Conservation (phyloP, 1,139 yeast genomes). For the Suhomyces bokatorum region DNA sequence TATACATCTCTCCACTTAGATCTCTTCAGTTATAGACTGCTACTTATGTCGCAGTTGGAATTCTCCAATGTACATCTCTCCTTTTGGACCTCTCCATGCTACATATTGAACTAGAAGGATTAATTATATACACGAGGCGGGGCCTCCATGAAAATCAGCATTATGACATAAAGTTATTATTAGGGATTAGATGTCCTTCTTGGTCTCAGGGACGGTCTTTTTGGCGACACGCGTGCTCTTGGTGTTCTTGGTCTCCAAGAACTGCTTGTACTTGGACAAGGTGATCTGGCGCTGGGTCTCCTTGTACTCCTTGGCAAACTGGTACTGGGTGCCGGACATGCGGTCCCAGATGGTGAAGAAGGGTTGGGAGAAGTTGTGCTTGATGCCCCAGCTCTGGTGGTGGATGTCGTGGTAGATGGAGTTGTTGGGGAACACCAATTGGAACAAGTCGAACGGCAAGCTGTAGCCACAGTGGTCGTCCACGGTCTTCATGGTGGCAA, state of each 20-base stretch:
- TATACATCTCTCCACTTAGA: too few species aligned
- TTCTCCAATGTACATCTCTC: too few species aligned
- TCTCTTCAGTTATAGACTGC: too few species aligned
- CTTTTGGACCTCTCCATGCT: too few species aligned
- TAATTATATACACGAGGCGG: neutral
- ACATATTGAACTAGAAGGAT: too few species aligned
- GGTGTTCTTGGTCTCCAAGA: slow-evolving; percentile 46
- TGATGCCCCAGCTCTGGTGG: slow-evolving; percentile 94
- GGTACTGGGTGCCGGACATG: slow-evolving; percentile 67
- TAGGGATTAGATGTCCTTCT: slow-evolving; percentile 11
- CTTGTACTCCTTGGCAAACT: slow-evolving; percentile 61
- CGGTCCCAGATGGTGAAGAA: slow-evolving; percentile 93
- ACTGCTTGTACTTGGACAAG: slow-evolving; percentile 60
- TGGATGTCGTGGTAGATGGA: slow-evolving; percentile 96
- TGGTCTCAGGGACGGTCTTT: slow-evolving; percentile 2
- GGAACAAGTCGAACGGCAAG: slow-evolving; percentile 88
- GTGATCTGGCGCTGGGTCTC: slow-evolving; percentile 59
- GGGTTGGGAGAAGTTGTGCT: slow-evolving; percentile 94
- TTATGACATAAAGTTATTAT: neutral
- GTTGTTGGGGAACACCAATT: slow-evolving; percentile 86
- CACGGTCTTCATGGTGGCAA: slow-evolving; percentile 92
- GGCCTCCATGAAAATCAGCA: neutral
- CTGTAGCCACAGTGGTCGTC: slow-evolving; percentile 98
- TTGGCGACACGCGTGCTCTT: neutral
- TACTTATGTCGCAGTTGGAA: too few species aligned